A percentile compares a stretch with the other conserved stretches of the same genome.
phyloP scores from a whole-genome alignment of 73 alveolate genomes.

The Paramecium sexaurelia region DNA sequence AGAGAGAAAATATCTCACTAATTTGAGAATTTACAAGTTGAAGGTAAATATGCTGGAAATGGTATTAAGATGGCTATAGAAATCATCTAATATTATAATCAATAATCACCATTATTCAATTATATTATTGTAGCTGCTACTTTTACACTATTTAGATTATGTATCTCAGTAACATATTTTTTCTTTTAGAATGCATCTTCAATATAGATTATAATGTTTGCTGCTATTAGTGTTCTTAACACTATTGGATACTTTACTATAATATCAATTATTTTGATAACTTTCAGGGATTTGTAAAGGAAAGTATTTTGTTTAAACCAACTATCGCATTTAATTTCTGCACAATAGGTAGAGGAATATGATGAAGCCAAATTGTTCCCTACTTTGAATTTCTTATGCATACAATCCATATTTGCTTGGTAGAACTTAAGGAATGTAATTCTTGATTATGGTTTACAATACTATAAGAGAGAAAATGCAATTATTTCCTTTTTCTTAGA shows the following conservation, averaged over 20 bases:
- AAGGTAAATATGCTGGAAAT: background rate
- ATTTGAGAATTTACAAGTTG: background rate
- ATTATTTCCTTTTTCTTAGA: slow-evolving; percentile 14
- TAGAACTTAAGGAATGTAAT: slow-evolving; percentile 17
- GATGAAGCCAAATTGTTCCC: slow-evolving; percentile 49
- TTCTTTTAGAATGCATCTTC: background rate
- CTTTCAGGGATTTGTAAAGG: slow-evolving; percentile 12
- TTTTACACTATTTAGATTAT: background rate
- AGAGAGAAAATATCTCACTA: background rate
- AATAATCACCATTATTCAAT: background rate
- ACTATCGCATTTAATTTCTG: slow-evolving; percentile 55
- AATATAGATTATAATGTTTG: background rate
- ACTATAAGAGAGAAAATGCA: slow-evolving; percentile 8
- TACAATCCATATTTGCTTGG: slow-evolving; percentile 27
- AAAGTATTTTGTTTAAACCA: slow-evolving; percentile 33
- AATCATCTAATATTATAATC: background rate
- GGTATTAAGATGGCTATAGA: background rate
- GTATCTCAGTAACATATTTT: background rate
- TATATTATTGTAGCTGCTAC: background rate
- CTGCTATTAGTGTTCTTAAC: background rate
- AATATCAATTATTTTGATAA: background rate
- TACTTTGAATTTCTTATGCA: slow-evolving; percentile 23
- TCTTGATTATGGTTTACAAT: slow-evolving; percentile 49
- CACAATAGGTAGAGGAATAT: slow-evolving; percentile 56
- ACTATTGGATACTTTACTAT: background rate